A percentile compares a stretch with the other conserved stretches of the same genome.
These are phyloP conservation scores for Orbilia ellipsospora DNA, from an alignment of 2,329 filamentous ascomycete species.

Conservation along the genomic window DNA sequence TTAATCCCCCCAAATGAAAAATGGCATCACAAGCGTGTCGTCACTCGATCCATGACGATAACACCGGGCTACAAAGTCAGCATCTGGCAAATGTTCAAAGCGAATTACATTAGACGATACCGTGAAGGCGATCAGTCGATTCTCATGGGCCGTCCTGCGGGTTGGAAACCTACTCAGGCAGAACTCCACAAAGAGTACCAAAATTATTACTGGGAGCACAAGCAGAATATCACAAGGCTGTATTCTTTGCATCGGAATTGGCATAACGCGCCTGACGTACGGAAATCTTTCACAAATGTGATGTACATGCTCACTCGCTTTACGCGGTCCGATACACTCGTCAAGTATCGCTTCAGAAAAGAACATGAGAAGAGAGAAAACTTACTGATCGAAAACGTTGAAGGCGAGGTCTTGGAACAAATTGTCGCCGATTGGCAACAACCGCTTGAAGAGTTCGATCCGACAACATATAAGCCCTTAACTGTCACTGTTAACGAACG, in stretches of 20 bases:
- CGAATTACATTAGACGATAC: constrained; percentile 27
- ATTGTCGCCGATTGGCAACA: constrained; percentile 19
- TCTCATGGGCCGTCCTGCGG: constrained; percentile 24
- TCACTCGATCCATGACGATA: constrained; percentile 10
- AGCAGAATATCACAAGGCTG: constrained; percentile 5
- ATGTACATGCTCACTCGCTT: constrained; percentile 28
- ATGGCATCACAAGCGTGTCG: constrained; percentile 18
- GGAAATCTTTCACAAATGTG: constrained; percentile 18
- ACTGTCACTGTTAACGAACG: constrained; percentile 21
- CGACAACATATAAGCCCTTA: constrained; percentile 18
- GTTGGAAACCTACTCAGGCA: constrained; percentile 27
- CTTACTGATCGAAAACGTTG: not conserved
- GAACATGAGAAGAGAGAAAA: not conserved
- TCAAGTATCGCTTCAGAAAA: constrained; percentile 15
- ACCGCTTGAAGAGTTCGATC: constrained; percentile 24
- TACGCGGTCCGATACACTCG: constrained; percentile 6
- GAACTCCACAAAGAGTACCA: constrained; percentile 38
- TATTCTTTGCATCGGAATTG: constrained; percentile 30
- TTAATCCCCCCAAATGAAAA: constrained; percentile 15
- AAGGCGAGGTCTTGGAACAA: constrained; percentile 10
- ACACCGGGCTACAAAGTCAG: constrained; percentile 28
- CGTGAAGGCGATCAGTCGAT: constrained; percentile 35
- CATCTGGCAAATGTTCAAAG: constrained; percentile 46
- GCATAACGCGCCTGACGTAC: constrained; percentile 35
- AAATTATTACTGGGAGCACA: constrained; percentile 22